phyloP scores from a whole-genome alignment of 352 stramenopile genomes.

The Globisporangium cylindrosporum region DNA sequence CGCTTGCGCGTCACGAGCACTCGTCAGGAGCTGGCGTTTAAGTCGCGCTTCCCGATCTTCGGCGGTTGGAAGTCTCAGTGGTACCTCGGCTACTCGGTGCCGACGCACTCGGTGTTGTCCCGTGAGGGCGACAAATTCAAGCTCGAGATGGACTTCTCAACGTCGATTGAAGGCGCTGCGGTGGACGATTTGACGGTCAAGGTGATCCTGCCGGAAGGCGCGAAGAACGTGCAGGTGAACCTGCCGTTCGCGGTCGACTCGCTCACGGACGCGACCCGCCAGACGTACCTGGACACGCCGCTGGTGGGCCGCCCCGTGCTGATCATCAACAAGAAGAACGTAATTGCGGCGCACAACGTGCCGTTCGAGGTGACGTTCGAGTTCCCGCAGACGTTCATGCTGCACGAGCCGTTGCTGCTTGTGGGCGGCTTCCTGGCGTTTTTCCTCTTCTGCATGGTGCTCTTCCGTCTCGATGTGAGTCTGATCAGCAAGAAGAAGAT shows the following conservation, averaged over 20 bases:
- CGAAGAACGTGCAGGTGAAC: constrained; percentile 73
- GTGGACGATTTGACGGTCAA: constrained; percentile 88
- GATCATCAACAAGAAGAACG: constrained; percentile 81
- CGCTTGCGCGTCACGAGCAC: constrained; percentile 47
- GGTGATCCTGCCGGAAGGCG: constrained; percentile 83
- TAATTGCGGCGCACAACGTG: constrained; percentile 82
- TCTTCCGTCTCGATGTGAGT: constrained; percentile 84
- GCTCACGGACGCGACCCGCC: constrained; percentile 54
- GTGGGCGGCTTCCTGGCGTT: constrained; percentile 80
- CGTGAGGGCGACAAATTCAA: constrained; percentile 71
- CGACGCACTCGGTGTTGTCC: constrained; percentile 73
- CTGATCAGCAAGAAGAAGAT: constrained; percentile 38
- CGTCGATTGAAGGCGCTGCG: constrained; percentile 65
- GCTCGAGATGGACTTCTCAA: constrained; percentile 85
- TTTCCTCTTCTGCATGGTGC: constrained; percentile 82
- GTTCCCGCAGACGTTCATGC: constrained; percentile 75
- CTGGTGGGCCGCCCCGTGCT: constrained; percentile 76
- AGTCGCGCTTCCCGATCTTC: constrained; percentile 86
- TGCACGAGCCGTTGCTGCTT: constrained; percentile 86
- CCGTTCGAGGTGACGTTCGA: constrained; percentile 87
- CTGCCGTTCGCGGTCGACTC: constrained; percentile 71
- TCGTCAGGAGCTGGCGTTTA: constrained; percentile 73
- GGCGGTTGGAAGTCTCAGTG: constrained; percentile 89
- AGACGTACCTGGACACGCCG: constrained; percentile 86
- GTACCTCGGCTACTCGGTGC: constrained; percentile 87